Evolutionary conservation across 1,139 yeast species (phyloP).

Genomic region (Diutina scorzettiae): DNA sequence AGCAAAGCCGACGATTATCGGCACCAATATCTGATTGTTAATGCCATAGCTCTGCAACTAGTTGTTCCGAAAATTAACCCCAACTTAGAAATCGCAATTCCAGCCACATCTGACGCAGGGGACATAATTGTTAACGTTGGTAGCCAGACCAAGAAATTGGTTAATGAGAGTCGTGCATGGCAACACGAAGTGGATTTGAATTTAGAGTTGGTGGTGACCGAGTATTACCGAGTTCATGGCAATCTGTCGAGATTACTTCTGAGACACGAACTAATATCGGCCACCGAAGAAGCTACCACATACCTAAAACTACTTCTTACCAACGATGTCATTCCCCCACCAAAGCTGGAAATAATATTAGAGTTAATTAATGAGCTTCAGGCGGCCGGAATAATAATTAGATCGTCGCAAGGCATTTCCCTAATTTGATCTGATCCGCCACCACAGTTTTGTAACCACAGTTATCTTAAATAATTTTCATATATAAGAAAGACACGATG

Average conservation of each 20-base stretch:
- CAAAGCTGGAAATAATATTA: neutral
- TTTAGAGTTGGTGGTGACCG: too few species aligned
- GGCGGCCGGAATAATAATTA: neutral
- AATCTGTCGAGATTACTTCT: too few species aligned
- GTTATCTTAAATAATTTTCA: too few species aligned
- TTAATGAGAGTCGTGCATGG: too few species aligned
- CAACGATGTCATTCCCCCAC: neutral
- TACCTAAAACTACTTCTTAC: neutral
- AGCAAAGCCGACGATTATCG: neutral
- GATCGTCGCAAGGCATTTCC: neutral
- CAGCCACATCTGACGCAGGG: neutral
- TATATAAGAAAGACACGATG: too few species aligned
- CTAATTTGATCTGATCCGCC: neutral
- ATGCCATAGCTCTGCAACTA: neutral
- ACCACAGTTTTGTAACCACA: slow-evolving; percentile 1
- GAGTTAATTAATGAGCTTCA: neutral
- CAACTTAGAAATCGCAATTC: neutral
- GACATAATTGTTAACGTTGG: neutral
- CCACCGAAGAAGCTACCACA: too few species aligned
- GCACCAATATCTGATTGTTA: neutral
- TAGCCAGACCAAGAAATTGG: neutral
- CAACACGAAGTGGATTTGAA: too few species aligned
- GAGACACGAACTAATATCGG: too few species aligned
- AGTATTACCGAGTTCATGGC: too few species aligned
- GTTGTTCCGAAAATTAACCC: neutral